Evolutionary conservation across 2,329 filamentous ascomycete genomes (phyloP), one percentile per base, ranked within the genome.

Genomic region (Zymoseptoria pseudotritici): DNA sequence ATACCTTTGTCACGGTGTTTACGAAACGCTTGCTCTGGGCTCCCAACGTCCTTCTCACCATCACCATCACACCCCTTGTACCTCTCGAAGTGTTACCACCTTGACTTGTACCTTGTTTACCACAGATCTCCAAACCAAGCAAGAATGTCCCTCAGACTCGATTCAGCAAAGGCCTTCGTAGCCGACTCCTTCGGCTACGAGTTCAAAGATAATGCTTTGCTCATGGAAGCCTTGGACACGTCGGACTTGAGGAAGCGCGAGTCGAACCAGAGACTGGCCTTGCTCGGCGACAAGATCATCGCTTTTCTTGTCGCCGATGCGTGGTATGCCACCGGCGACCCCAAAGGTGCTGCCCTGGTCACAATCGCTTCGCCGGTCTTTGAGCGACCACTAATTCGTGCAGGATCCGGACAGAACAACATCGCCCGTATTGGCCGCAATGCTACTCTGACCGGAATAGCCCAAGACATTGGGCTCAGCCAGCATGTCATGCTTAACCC

Each of bases 151-250:
- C 13, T 46, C 36, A 46, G 36, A 46, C 4, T 65, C 19, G 51
- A 49, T 24, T 46, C 36, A n/a, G 83, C 86, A 56, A 54, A 58
- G 24, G 51, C 21, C 26, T 54, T 55, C 36, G 17, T 58, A 11
- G 24, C 36, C 22, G 31, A 55, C 2, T 8, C 51, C 7, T 49
- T 42, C 10, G 51, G 57, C 19, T 42, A 59, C n/a, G n/a, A 42
- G 2, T 56, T 66, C 26, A 7, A 21, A 2, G 49, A 65, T 46
- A 50, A 49, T 17, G 20, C 52, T 8, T 54, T 63, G 4, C 57
- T 65, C 29, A 50, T 17, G 6, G 63, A 65, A 26, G 63, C 63
- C 6, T 26, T 65, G 20, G 51, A 64, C 50, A 58, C 61, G 4
- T 61, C 58, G 1, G 62, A 56, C 13, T n/a, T 36, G n/a, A 50